These are phyloP conservation scores for Dispira simplex DNA, from an alignment of 192 early-diverging fungal species.

Conservation along the genomic window DNA sequence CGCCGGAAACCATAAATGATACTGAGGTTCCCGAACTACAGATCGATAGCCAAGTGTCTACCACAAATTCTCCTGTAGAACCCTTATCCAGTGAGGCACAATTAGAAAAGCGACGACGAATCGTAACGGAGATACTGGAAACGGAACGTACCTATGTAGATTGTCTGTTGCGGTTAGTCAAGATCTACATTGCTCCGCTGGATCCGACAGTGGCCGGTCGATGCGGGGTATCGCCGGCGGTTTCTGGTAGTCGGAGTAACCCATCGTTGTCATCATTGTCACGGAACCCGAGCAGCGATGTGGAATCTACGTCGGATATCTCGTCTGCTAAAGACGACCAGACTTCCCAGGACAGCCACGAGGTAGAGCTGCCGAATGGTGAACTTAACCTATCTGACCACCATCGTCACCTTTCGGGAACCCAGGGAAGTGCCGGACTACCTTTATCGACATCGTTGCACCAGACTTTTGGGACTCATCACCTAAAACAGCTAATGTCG, in stretches of 20 bases:
- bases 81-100: conserved; percentile 11
- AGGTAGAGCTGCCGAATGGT: background rate
- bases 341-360: background rate
- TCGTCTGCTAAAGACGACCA: conserved; percentile 10
- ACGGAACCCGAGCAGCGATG: background rate
- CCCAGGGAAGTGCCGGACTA: background rate
- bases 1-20: background rate
- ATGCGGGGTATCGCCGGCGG: conserved; percentile 2
- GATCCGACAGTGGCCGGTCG: conserved; percentile 12
- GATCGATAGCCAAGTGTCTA: background rate
- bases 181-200: conserved; percentile 42
- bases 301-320: background rate
- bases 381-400: background rate
- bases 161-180: conserved; percentile 54
- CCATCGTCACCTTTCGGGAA: background rate
- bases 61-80: too few relatives aligned
- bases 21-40: background rate
- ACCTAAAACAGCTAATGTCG: background rate
- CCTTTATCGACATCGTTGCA: background rate
- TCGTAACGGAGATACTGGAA: conserved; percentile 64
- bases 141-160: conserved; percentile 83
- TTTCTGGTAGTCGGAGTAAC: background rate
- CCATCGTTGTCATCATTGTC: background rate
- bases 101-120: conserved; percentile 33
- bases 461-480: background rate